Evolutionary conservation across 352 stramenopile genomes (phyloP).

Genomic region (Globisporangium carolinianum): DNA sequence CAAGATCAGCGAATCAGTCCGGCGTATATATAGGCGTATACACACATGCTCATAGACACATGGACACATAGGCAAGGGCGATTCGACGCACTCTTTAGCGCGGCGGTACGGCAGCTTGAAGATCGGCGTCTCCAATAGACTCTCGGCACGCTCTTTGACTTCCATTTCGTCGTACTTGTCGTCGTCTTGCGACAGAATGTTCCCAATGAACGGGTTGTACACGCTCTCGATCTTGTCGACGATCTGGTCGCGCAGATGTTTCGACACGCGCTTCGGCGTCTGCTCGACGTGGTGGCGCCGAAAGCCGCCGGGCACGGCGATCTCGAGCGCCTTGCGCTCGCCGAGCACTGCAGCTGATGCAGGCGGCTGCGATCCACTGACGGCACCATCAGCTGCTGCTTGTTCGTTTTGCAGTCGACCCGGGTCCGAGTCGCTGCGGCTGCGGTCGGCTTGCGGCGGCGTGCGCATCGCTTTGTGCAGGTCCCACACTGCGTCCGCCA

Average conservation of each 20-base stretch:
- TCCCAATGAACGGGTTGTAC: conserved; percentile 82
- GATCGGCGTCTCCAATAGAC: conserved; percentile 60
- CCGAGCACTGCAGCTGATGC: conserved; percentile 19
- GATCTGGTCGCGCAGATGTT: conserved; percentile 59
- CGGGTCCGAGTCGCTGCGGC: conserved; percentile 54
- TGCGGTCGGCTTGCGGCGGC: conserved; percentile 12
- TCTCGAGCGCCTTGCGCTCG: conserved; percentile 39
- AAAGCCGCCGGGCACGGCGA: conserved; percentile 65
- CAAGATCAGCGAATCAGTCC: background rate
- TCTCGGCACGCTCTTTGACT: conserved; percentile 54
- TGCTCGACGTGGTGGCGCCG: conserved; percentile 59
- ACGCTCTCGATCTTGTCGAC: conserved; percentile 63
- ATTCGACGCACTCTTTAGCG: conserved; percentile 5
- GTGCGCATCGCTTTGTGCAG: conserved; percentile 36
- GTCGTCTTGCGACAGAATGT: conserved; percentile 77
- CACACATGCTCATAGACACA: background rate
- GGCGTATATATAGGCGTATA: background rate
- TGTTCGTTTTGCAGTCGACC: conserved; percentile 11
- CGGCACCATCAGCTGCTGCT: background rate
- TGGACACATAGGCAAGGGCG: background rate
- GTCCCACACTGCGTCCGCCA: conserved; percentile 43
- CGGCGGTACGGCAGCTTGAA: conserved; percentile 25
- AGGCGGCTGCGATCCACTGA: background rate
- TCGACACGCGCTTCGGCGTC: conserved; percentile 29
- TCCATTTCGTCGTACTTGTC: conserved; percentile 72